phyloP scores from a whole-genome alignment of 1,284 basidiomycete species.

The Microbotryum violaceum region DNA sequence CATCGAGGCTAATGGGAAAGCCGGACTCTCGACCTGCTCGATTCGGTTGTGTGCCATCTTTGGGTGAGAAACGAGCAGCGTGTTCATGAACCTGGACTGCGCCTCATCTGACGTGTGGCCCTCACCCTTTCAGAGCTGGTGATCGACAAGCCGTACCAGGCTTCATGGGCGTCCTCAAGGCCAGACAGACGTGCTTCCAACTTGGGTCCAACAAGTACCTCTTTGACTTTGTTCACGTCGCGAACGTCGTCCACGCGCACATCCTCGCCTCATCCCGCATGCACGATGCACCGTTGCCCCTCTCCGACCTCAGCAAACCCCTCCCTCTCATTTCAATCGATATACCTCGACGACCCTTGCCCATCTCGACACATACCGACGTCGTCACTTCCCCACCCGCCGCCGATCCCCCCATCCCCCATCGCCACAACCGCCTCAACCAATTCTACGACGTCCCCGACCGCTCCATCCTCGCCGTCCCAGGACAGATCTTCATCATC shows the following conservation, averaged over 20 bases:
- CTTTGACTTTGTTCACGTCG: conserved; percentile 96
- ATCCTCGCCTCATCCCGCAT: conserved; percentile 86
- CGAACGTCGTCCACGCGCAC: conserved; percentile 90
- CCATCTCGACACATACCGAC: conserved; percentile 25
- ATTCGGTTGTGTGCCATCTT: conserved; percentile 90
- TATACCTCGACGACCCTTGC: conserved; percentile 18
- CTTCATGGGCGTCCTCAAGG: conserved; percentile 69
- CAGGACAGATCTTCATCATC: conserved; percentile 93
- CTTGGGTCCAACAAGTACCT: conserved; percentile 89
- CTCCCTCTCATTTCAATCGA: conserved; percentile 51
- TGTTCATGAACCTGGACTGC: background rate
- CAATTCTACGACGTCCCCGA: conserved; percentile 42
- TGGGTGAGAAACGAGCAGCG: conserved; percentile 53
- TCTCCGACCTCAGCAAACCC: conserved; percentile 49
- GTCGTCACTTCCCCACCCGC: background rate
- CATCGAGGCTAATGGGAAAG: conserved; percentile 72
- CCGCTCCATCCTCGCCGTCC: conserved; percentile 38
- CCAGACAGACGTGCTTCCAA: conserved; percentile 84
- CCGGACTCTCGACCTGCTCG: conserved; percentile 77
- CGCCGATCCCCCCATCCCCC: conserved; percentile 54
- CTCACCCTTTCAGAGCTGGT: conserved; percentile 56
- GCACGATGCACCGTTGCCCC: conserved; percentile 41
- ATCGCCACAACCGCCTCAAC: conserved; percentile 43
- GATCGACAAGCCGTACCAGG: conserved; percentile 82
- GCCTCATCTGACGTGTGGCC: background rate